Base-by-base conservation (phyloP, 225 moss, liverwort and hornwort genomes). In the Sphagnum tenellum region DNA sequence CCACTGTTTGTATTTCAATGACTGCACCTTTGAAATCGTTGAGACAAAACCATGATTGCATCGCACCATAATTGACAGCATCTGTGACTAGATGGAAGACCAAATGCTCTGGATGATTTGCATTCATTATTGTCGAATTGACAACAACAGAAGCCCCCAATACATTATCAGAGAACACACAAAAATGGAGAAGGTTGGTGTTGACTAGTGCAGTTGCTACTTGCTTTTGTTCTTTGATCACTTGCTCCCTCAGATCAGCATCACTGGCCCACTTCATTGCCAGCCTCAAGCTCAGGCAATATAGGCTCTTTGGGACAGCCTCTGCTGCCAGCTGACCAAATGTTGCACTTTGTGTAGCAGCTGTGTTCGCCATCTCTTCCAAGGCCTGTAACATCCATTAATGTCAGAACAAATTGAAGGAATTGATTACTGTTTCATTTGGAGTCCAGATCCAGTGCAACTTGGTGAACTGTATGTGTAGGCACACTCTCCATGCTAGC, bases 271-370 rank as follows among this genome's bases (percentile, higher is more conserved):
- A 92, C 47, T 86, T 67, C 71, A 79, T 83, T 49, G 86, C 83
- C 59, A 96, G 67, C 73, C 81, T 86, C 79, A 96, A 79, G 70
- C 92, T 89, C 45, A 96, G 71, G 78, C 96, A 96, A 67, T 96
- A 89, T n/a, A 96, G 79, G 45, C 96, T 89, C 72, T 96, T 96
- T 5, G 96, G 96, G 49, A 96, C 82, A 52, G 91, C 96, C 80
- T 96, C 96, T 11, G 96, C 96, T 60, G 96, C 96, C 59, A 96
- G 82, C 81, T 96, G 96, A 59, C 92, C 96, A 63, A 92, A 96
- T n/a, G 88, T 86, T 12, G 88, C 89, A 80, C 92, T 90, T 67
- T 96, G 96, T 8, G 86, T 86, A 8, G 90, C 86, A 13, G 92
- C 96, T 29, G 88, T 89, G 57, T 96, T 92, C 5, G 88, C 86